phyloP scores from a whole-genome alignment of 306 rosid species.

The Crataegus laevigata region DNA sequence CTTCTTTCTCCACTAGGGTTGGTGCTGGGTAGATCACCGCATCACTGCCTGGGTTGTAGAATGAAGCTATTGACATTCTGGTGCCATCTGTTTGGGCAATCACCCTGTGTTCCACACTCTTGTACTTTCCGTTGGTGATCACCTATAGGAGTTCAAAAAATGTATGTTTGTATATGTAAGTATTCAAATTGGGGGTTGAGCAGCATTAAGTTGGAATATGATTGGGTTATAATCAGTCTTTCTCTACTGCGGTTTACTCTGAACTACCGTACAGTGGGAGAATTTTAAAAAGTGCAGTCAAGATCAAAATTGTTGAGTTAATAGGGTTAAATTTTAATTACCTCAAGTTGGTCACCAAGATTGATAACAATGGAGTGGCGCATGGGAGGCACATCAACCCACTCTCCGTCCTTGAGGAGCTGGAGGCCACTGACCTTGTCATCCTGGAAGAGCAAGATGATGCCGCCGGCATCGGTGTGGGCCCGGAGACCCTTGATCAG shows the following conservation, averaged over 20 bases:
- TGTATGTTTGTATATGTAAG: background rate
- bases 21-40: slow-evolving; percentile 85
- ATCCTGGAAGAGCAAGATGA: slow-evolving; percentile 81
- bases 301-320: background rate
- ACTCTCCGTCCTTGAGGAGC: slow-evolving; percentile 63
- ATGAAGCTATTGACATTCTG: slow-evolving; percentile 90
- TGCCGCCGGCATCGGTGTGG: slow-evolving; percentile 92
- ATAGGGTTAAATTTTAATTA: background rate
- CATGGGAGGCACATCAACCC: slow-evolving; percentile 91
- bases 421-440: slow-evolving; percentile 90
- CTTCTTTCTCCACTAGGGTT: slow-evolving; percentile 53
- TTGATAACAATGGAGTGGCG: slow-evolving; percentile 82
- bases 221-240: background rate
- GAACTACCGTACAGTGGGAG: too few species aligned
- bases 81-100: slow-evolving; percentile 66
- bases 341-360: slow-evolving; percentile 94
- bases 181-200: background rate
- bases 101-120: slow-evolving; percentile 87
- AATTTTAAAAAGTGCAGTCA: background rate
- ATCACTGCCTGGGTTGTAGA: slow-evolving; percentile 86
- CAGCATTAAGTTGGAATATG: background rate
- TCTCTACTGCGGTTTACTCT: too few species aligned
- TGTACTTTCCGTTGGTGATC: slow-evolving; percentile 84
- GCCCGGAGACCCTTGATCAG: slow-evolving; percentile 85
- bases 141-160: slow-evolving; percentile 28